These are phyloP conservation scores for Pythium sp. DNA, from an alignment of 352 stramenopile species.

Conservation along the genomic window DNA sequence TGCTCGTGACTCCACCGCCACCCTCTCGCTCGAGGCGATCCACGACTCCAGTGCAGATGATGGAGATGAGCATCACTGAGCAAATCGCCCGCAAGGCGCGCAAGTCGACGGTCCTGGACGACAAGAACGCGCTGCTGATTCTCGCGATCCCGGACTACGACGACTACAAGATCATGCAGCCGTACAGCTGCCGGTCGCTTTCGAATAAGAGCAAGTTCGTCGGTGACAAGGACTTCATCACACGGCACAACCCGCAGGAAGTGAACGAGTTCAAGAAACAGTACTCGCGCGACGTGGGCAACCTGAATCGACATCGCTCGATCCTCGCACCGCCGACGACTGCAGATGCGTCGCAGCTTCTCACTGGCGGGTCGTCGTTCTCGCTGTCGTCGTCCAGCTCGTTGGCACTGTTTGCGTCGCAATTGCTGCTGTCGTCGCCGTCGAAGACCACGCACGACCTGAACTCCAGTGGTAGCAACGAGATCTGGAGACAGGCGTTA, in stretches of 20 bases:
- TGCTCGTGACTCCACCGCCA: conserved; percentile 24
- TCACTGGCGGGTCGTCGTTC: conserved; percentile 9
- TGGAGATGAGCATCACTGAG: conserved; percentile 66
- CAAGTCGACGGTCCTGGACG: conserved; percentile 68
- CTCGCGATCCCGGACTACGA: conserved; percentile 78
- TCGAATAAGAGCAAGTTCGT: conserved; percentile 64
- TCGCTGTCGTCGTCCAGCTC: conserved; percentile 19
- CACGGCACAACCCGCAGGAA: conserved; percentile 67
- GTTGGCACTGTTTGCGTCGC: conserved; percentile 26
- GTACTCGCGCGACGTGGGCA: conserved; percentile 67
- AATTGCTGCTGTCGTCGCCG: conserved; percentile 12
- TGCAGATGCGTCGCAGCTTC: conserved; percentile 16
- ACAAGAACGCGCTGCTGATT: conserved; percentile 66
- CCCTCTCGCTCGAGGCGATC: conserved; percentile 24
- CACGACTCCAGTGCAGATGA: conserved; percentile 23
- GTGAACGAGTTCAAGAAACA: conserved; percentile 76
- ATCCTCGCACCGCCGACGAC: conserved; percentile 47
- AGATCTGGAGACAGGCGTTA: conserved; percentile 47
- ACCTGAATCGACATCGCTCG: conserved; percentile 59
- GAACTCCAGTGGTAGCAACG: conserved; percentile 11
- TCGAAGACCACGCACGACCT: conserved; percentile 17
- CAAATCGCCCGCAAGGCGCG: conserved; percentile 62
- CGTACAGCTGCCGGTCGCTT: conserved; percentile 68
- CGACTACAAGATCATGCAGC: conserved; percentile 73
- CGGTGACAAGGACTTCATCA: conserved; percentile 65